phyloP scores from a whole-genome alignment of 768 basidiomycete species.

The Suillus lakei region DNA sequence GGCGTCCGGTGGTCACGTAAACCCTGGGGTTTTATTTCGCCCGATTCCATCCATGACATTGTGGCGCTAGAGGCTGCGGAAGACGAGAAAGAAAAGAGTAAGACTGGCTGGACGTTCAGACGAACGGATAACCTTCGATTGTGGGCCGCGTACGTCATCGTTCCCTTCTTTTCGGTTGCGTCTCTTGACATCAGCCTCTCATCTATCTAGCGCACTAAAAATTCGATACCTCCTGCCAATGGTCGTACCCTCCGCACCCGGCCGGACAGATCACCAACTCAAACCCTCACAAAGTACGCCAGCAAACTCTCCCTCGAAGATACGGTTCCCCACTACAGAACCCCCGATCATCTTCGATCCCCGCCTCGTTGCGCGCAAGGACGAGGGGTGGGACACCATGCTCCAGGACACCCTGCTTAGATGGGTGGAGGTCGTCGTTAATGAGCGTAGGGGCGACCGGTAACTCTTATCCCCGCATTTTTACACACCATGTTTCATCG shows the following conservation, averaged over 20 bases:
- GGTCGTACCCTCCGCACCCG: slow-evolving; percentile 50
- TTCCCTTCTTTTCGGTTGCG: neutral
- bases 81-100: slow-evolving; percentile 45
- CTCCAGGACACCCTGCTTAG: slow-evolving; percentile 61
- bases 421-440: slow-evolving; percentile 73
- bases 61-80: slow-evolving; percentile 61
- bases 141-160: slow-evolving; percentile 75
- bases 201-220: slow-evolving; percentile 67
- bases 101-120: slow-evolving; percentile 82
- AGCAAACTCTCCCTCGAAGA: slow-evolving; percentile 35
- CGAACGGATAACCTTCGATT: slow-evolving; percentile 84
- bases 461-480: slow-evolving; percentile 2
- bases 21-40: slow-evolving; percentile 88
- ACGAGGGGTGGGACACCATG: slow-evolving; percentile 84
- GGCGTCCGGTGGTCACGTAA: slow-evolving; percentile 80
- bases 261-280: slow-evolving; percentile 31
- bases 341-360: slow-evolving; percentile 72
- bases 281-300: slow-evolving; percentile 24
- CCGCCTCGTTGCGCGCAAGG: slow-evolving; percentile 69
- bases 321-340: slow-evolving; percentile 47
- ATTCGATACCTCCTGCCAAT: slow-evolving; percentile 81
- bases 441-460: slow-evolving; percentile 59
- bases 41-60: slow-evolving; percentile 81
- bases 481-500: neutral
- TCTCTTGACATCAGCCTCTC: neutral